Base-by-base conservation (phyloP, 768 basidiomycete genomes). In the Leccinellum rugosiceps region DNA sequence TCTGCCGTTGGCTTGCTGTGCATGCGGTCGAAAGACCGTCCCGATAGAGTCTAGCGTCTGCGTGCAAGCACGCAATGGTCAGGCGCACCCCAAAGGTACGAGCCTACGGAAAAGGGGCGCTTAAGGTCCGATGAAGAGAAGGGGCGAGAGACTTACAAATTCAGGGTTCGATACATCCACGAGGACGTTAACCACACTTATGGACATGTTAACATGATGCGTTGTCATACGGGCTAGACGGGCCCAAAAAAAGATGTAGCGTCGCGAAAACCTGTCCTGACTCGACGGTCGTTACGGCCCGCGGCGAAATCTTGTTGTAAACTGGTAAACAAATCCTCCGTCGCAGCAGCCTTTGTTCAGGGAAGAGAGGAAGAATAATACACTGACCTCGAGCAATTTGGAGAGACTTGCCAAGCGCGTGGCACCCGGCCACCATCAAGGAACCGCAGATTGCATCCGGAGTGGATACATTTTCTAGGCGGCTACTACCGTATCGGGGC, bases 91-190 rank as follows among this genome's bases (percentile, higher is more conserved):
- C 28, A 21, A 53, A 34, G 34, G 53, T 55, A 59, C 46, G 58
- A 59, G 52, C 43, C 50, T 23, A 49, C 35, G 45, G 43, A 51
- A 69, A 71, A 63, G 63, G 70, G 72, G 70, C 72, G 70, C 66
- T 52, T 63, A 73, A 72, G 70, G 43, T 71, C 70, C 70, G 70
- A 61, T 34, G 57, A 23, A 57, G 53, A 44, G 62, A 62, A 59
- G 59, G 65, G 59, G 53, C 49, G 53, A 15, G 58, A 55, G 52
- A 58, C 56, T 53, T 53, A 62, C 55, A 47, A 57, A 66, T 66
- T 45, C n/a, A 68, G 65, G 66, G 63, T 66, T 53, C 34, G 38
- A 30, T 41, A 41, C 8, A 28, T 17, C n/a, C 62, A 64, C 31
- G 55, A 66, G 57, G 64, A 61, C 38, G 41, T 28, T 49, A 47